Percentiles rank a stretch among this genome's conserved stretches.
These are phyloP conservation scores for Lithospermum erythrorhizon DNA, from an alignment of 257 asterid genomes.

Conservation along the genomic window DNA sequence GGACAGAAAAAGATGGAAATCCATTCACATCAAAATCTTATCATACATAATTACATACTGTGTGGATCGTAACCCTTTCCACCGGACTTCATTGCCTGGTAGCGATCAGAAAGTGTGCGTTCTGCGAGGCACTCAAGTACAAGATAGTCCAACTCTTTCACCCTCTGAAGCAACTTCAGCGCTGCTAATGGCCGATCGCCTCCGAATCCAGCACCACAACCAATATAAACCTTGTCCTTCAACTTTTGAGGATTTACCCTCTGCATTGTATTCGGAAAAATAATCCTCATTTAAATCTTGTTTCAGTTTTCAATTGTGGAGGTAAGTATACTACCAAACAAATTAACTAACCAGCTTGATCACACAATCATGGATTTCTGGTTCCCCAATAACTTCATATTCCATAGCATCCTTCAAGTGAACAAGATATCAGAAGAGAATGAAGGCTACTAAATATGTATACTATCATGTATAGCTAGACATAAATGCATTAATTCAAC, in stretches of 20 bases:
- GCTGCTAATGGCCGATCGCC: conserved; percentile 95
- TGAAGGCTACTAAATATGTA: too few species aligned
- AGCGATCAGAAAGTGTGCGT: conserved; percentile 95
- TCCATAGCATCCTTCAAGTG: conserved; percentile 28
- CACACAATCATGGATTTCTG: conserved; percentile 46
- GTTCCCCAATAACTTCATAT: conserved; percentile 15
- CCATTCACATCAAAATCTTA: neutral
- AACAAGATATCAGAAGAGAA: too few species aligned
- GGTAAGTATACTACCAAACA: neutral
- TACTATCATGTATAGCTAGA: neutral
- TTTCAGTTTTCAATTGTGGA: neutral
- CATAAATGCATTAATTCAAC: neutral
- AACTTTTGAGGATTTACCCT: conserved; percentile 57
- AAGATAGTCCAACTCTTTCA: conserved; percentile 60
- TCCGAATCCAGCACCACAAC: conserved; percentile 98
- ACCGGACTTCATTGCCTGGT: conserved; percentile 43
- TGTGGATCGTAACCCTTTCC: conserved; percentile 93
- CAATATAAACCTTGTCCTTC: conserved; percentile 62
- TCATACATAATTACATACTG: conserved; percentile 62
- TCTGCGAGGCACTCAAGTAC: conserved; percentile 97
- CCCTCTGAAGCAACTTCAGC: conserved; percentile 71
- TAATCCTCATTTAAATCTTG: neutral
- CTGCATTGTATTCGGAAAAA: conserved; percentile 28
- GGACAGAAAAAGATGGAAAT: neutral
- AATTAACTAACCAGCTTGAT: conserved; percentile 46